phyloP scores from a whole-genome alignment of 2,329 filamentous ascomycete genomes.

The Ceratocystis lukuohia region DNA sequence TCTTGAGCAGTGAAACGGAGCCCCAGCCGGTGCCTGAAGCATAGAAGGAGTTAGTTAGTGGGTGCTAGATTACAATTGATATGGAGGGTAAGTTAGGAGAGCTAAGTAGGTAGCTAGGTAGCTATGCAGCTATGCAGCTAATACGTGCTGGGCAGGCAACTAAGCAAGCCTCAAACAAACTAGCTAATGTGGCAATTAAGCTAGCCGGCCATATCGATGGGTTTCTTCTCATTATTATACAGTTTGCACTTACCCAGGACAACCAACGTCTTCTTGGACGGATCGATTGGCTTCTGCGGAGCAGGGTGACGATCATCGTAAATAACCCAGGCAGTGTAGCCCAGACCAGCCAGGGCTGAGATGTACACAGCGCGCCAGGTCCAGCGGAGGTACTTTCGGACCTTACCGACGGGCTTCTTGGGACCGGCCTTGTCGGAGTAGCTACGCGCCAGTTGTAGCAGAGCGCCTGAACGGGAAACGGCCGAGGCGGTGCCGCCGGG shows the following conservation, averaged over 20 bases:
- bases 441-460: slow-evolving; percentile 21
- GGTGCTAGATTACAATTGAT: slow-evolving; percentile 16
- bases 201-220: not conserved
- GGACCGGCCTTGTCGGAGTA: slow-evolving; percentile 39
- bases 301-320: slow-evolving; percentile 70
- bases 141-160: no score
- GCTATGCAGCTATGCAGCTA: no score
- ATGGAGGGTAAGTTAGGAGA: slow-evolving; percentile 20
- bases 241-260: slow-evolving; percentile 59
- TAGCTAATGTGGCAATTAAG: no score
- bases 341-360: slow-evolving; percentile 53
- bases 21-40: slow-evolving; percentile 79
- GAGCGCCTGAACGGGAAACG: slow-evolving; percentile 19
- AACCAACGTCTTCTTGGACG: slow-evolving; percentile 90
- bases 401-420: slow-evolving; percentile 42
- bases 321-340: slow-evolving; percentile 65
- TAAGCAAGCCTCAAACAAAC: no score
- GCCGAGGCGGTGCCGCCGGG: slow-evolving; percentile 22
- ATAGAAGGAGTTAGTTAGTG: not conserved
- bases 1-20: slow-evolving; percentile 91
- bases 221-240: not conserved
- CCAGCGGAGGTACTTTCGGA: slow-evolving; percentile 60
- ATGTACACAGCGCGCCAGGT: slow-evolving; percentile 73
- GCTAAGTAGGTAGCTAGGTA: no score
- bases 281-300: slow-evolving; percentile 67